These are phyloP conservation scores for Fraxinus dipetala DNA, from an alignment of 305 asterid genomes.

Conservation along the genomic window DNA sequence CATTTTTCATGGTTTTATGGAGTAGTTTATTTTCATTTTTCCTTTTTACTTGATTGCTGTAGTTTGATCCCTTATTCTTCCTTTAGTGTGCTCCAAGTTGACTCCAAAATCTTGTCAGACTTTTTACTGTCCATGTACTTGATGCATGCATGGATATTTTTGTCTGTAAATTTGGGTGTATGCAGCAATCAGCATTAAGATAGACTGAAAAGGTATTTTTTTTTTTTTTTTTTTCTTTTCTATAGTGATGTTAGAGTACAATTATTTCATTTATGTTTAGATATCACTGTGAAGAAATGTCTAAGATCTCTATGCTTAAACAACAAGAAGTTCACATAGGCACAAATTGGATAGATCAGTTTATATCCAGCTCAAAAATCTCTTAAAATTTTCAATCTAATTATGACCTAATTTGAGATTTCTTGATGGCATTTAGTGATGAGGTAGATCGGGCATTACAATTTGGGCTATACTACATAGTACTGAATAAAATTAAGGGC, in stretches of 20 bases:
- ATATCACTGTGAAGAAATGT: conserved; percentile 10
- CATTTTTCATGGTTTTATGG: not conserved
- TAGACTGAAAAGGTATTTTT: not conserved
- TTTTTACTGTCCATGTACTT: conserved; percentile 9
- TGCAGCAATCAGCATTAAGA: not conserved
- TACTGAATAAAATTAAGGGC: not conserved
- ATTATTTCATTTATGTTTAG: not conserved
- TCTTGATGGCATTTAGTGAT: not conserved
- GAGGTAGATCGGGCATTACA: not conserved
- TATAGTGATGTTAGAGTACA: not conserved
- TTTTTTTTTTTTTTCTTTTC: no score
- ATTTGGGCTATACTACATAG: not conserved
- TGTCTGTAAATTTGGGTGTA: conserved; percentile 29
- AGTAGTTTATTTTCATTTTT: not conserved
- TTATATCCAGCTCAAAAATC: not conserved
- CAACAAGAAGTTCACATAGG: not conserved
- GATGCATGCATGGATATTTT: conserved; percentile 17
- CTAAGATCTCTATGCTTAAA: not conserved
- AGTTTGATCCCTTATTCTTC: not conserved
- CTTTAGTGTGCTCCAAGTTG: conserved; percentile 11
- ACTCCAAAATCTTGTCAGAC: not conserved
- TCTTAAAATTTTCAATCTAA: not conserved
- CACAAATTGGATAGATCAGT: not conserved
- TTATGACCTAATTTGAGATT: not conserved
- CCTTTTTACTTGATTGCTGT: conserved; percentile 11